Evolutionary conservation across 2,329 filamentous ascomycete genomes (phyloP).

Genomic region (Verruconis gallopava): DNA sequence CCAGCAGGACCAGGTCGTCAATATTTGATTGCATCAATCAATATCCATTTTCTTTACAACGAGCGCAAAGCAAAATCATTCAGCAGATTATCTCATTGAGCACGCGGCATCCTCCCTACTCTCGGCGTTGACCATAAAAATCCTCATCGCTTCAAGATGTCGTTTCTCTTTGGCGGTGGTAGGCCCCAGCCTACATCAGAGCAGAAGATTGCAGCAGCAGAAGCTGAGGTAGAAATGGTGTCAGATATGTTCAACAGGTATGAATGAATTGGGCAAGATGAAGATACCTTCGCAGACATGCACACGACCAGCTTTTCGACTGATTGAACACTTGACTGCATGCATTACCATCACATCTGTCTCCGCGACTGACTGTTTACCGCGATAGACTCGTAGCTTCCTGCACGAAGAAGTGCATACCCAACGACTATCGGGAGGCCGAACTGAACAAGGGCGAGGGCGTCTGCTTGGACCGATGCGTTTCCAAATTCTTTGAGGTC

Average conservation of each 20-base stretch:
- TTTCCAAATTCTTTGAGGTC: conserved; percentile 96
- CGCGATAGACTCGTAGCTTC: conserved; percentile 72
- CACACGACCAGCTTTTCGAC: background rate
- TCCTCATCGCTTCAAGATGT: no score
- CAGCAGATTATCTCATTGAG: no score
- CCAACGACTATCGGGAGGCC: conserved; percentile 80
- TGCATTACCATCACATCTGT: no score
- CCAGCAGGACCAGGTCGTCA: no score
- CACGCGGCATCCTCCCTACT: no score
- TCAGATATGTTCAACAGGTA: conserved; percentile 98
- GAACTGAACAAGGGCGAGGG: conserved; percentile 98
- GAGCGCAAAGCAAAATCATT: no score
- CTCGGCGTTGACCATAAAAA: no score
- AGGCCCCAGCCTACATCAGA: conserved; percentile 80
- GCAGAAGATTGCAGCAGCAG: conserved; percentile 93
- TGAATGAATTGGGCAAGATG: no score
- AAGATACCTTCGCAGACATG: background rate
- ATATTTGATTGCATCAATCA: no score
- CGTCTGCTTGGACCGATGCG: conserved; percentile 95
- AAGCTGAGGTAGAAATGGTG: conserved; percentile 95
- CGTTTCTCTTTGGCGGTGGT: conserved; percentile 56
- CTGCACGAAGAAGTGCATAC: conserved; percentile 90
- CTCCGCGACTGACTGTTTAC: no score
- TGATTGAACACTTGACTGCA: no score
- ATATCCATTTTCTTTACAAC: background rate